phyloP scores from a whole-genome alignment of 2,329 filamentous ascomycete species.

The Talaromyces islandicus region DNA sequence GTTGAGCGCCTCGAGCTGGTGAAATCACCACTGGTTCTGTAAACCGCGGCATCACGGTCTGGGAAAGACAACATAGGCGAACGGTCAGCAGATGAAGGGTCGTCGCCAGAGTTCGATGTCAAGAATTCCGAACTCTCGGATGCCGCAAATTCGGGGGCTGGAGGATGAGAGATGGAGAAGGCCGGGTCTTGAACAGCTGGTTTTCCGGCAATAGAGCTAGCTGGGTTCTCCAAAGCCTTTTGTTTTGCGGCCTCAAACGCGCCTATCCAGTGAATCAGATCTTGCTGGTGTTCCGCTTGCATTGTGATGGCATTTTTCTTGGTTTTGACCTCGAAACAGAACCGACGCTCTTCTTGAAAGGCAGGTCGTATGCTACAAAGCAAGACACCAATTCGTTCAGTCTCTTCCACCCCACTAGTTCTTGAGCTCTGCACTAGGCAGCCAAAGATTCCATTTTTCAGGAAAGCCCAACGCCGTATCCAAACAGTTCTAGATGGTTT shows the following conservation, averaged over 20 bases:
- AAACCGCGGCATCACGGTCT: constrained; percentile 51
- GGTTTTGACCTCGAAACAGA: constrained; percentile 98
- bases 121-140: constrained; percentile 69
- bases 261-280: constrained; percentile 91
- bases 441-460: constrained; percentile 92
- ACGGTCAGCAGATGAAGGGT: constrained; percentile 52
- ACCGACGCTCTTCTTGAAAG: constrained; percentile 85
- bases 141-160: constrained; percentile 76
- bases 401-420: constrained; percentile 81
- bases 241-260: constrained; percentile 93
- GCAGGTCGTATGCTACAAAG: constrained; percentile 90
- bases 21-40: constrained; percentile 69
- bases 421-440: constrained; percentile 80
- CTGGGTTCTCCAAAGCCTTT: constrained; percentile 72
- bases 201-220: constrained; percentile 42
- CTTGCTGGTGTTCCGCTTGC: constrained; percentile 85
- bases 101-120: constrained; percentile 48
- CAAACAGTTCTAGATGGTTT: constrained; percentile 88
- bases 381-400: constrained; percentile 90
- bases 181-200: constrained; percentile 57
- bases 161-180: constrained; percentile 85
- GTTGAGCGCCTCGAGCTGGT: constrained; percentile 44
- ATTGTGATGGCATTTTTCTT: constrained; percentile 86
- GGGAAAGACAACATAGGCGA: constrained; percentile 61
- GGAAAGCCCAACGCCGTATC: constrained; percentile 91